These are phyloP conservation scores for Puccinia hordei DNA, from an alignment of 1,284 basidiomycete genomes.

Conservation along the genomic window DNA sequence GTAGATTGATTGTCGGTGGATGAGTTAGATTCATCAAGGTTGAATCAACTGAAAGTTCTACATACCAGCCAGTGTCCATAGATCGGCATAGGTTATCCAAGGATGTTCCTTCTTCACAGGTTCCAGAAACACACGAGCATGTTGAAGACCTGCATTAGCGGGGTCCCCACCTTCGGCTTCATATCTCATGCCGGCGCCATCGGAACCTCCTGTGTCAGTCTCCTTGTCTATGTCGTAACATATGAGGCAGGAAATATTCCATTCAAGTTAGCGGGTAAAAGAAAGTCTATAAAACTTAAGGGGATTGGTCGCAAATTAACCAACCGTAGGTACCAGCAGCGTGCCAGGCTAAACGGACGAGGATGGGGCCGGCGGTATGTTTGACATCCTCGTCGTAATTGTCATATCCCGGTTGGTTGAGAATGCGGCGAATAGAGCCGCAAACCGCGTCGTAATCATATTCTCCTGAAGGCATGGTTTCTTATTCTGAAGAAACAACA, in stretches of 20 bases:
- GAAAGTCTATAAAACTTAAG: background rate
- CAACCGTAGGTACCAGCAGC: slow-evolving; percentile 62
- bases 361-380: slow-evolving; percentile 57
- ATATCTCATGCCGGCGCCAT: slow-evolving; percentile 63
- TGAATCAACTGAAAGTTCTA: background rate
- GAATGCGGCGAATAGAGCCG: slow-evolving; percentile 22
- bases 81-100: slow-evolving; percentile 64
- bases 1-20: slow-evolving; percentile 54
- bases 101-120: slow-evolving; percentile 63
- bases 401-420: slow-evolving; percentile 47
- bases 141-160: slow-evolving; percentile 61
- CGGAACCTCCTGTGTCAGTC: slow-evolving; percentile 63
- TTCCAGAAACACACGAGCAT: slow-evolving; percentile 63
- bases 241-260: background rate
- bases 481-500: background rate
- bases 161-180: slow-evolving; percentile 59
- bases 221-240: slow-evolving; percentile 53
- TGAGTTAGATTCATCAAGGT: slow-evolving; percentile 52
- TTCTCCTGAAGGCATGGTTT: slow-evolving; percentile 35
- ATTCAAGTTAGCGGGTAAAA: slow-evolving; percentile 51
- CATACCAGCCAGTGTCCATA: slow-evolving; percentile 59
- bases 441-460: slow-evolving; percentile 45
- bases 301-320: slow-evolving; percentile 52
- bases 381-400: slow-evolving; percentile 37
- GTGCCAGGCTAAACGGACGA: slow-evolving; percentile 65